These are phyloP conservation scores for Fraxinus paxiana DNA, from an alignment of 305 asterid genomes.

Conservation along the genomic window DNA sequence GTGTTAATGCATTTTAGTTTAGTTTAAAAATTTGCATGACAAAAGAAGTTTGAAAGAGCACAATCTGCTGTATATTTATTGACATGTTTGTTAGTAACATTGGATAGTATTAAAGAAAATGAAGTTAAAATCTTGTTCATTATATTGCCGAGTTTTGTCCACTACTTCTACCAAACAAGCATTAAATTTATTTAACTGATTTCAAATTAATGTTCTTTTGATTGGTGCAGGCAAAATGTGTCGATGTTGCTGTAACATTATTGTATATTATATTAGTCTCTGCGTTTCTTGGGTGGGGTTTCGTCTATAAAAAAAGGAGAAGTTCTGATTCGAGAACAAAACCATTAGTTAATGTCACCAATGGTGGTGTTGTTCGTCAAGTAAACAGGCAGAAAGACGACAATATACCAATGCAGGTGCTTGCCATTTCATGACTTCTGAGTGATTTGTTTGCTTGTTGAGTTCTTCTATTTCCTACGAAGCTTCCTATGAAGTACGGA, in stretches of 20 bases:
- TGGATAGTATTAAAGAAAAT: neutral
- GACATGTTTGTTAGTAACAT: neutral
- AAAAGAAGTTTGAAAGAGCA: neutral
- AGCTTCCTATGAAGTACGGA: neutral
- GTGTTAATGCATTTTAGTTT: neutral
- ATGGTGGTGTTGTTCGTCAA: constrained; percentile 68
- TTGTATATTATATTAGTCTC: constrained; percentile 67
- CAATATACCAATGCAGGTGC: constrained; percentile 91
- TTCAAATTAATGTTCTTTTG: constrained; percentile 20
- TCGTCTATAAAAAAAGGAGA: constrained; percentile 54
- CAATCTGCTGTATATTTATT: neutral
- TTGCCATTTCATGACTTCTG: constrained; percentile 19
- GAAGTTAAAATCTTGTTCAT: neutral
- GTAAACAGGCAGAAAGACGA: constrained; percentile 80
- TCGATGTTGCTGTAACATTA: constrained; percentile 77
- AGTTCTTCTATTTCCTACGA: neutral
- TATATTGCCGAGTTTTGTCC: neutral
- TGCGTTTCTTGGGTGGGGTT: constrained; percentile 88
- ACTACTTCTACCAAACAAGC: neutral
- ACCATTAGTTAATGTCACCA: constrained; percentile 70
- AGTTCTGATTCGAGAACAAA: constrained; percentile 58
- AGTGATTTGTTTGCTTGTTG: neutral
- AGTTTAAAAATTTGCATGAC: neutral
- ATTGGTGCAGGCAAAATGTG: constrained; percentile 79
- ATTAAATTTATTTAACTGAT: neutral